These are phyloP conservation scores for Erysimum cheiri DNA, from an alignment of 441 rosid species.

Conservation along the genomic window DNA sequence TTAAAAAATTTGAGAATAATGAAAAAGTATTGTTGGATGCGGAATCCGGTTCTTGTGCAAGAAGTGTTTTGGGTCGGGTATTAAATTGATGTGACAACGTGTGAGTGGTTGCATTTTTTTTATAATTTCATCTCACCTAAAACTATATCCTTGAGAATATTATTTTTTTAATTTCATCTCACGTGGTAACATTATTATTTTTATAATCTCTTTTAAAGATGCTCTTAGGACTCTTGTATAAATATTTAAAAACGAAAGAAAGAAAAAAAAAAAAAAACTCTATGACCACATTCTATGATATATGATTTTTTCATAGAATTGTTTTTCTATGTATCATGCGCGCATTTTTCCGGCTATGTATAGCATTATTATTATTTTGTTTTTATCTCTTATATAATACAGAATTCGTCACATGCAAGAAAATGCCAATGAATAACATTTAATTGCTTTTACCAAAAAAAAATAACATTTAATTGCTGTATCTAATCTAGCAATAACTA, in stretches of 20 bases:
- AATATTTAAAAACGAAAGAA: not conserved
- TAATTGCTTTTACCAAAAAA: no score
- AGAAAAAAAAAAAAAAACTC: not conserved
- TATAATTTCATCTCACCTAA: no score
- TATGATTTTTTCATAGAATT: not conserved
- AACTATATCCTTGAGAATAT: no score
- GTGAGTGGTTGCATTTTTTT: no score
- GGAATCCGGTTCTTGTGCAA: no score
- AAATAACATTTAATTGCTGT: slow-evolving; percentile 31
- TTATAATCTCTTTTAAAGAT: no score
- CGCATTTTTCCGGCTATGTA: slow-evolving; percentile 6
- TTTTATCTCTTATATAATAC: slow-evolving; percentile 24
- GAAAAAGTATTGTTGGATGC: no score
- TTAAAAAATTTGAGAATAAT: no score
- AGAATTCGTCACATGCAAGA: slow-evolving; percentile 36
- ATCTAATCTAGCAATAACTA: slow-evolving; percentile 16
- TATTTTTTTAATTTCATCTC: no score
- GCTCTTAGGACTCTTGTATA: not conserved
- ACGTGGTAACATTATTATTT: no score
- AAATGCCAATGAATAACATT: slow-evolving; percentile 34
- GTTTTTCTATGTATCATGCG: not conserved
- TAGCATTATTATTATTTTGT: slow-evolving; percentile 16
- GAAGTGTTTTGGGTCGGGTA: no score
- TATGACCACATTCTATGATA: not conserved
- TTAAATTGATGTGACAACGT: no score